Evolutionary conservation across 768 basidiomycete genomes (phyloP), one percentile per base, ranked within the genome.

Genomic region (Leccinum arenicola): DNA sequence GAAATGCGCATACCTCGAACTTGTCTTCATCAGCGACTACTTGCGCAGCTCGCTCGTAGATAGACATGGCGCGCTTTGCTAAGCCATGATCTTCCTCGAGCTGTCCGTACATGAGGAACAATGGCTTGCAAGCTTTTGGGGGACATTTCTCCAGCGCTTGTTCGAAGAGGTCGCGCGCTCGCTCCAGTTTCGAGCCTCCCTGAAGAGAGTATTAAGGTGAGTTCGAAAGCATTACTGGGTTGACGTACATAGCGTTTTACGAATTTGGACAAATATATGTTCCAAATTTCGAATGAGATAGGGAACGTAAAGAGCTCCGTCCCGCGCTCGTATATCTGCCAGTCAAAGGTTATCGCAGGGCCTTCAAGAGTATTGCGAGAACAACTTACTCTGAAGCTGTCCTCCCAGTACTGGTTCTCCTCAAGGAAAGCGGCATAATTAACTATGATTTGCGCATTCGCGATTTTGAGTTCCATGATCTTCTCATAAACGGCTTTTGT

Each of bases 211-310:
- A 67, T 19, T 57, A 58, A 54, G 6, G 52, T 38, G 45, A 38
- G 29, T 48, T 50, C 27, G 35, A 12, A 21, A 33, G 11, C n/a
- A 27, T 27, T 15, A 61, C 40, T 43, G 48, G 59, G 21, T 49
- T 49, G 6, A 81, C 90, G 70, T 66, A 95, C 93, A 75, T 95
- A 98, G 75, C 97, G 91, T 74, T 93, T 95, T 59, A 95, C 84
- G 72, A 99, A 99, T 75, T 98, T 98, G 48, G 93, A 88, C 19
- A 99, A 77, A 73, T 98, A 99, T 55, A 97, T 97, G 73, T 99
- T 98, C 96, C 97, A 98, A 63, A 99, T 87, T 75, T 99, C 97
- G 73, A 98, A 98, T 4, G 94, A 95, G 61, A 98, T 87, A 0
- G 97, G 97, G 81, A 93, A 98, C 9, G 95, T 96, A 79, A 98